Evolutionary conservation across 177 flowering plant genomes (phyloP).

Genomic region (Vitis hybrid): DNA sequence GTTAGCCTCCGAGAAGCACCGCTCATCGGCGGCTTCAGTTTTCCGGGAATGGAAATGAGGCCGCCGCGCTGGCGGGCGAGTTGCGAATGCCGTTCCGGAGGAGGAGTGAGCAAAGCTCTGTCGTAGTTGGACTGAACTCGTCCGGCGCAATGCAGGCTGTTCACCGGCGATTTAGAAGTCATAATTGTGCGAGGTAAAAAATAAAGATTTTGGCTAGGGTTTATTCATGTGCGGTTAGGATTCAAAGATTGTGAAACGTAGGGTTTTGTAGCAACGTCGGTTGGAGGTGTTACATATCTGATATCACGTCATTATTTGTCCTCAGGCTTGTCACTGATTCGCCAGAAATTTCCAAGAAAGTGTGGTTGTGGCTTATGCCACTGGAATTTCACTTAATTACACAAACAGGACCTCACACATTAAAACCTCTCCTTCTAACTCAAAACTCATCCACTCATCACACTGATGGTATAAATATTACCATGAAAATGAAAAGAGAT

Average conservation of each 20-base stretch:
- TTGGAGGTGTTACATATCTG: too few relatives aligned
- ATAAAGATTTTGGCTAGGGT: background rate
- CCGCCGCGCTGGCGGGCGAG: constrained; percentile 17
- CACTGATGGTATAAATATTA: too few relatives aligned
- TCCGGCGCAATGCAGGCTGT: too few relatives aligned
- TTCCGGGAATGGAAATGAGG: constrained; percentile 10
- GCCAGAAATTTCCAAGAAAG: constrained; percentile 9
- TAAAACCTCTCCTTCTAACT: too few relatives aligned
- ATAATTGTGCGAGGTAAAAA: background rate
- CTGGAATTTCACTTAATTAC: background rate
- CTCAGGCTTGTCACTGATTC: background rate
- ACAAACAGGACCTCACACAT: too few relatives aligned
- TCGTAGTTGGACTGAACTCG: background rate
- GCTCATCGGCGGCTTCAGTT: background rate
- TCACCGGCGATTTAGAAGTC: background rate
- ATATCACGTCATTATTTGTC: too few relatives aligned
- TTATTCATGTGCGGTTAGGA: background rate
- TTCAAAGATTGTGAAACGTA: too few relatives aligned
- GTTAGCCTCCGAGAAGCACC: constrained; percentile 21
- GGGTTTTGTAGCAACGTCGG: too few relatives aligned
- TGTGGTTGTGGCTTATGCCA: background rate
- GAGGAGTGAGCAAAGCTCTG: background rate
- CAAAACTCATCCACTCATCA: too few relatives aligned
- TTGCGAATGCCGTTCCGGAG: constrained; percentile 4
- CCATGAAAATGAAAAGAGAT: too few relatives aligned